Conservation (phyloP, 345 rosid genomes). For the Citrus trifoliata region DNA sequence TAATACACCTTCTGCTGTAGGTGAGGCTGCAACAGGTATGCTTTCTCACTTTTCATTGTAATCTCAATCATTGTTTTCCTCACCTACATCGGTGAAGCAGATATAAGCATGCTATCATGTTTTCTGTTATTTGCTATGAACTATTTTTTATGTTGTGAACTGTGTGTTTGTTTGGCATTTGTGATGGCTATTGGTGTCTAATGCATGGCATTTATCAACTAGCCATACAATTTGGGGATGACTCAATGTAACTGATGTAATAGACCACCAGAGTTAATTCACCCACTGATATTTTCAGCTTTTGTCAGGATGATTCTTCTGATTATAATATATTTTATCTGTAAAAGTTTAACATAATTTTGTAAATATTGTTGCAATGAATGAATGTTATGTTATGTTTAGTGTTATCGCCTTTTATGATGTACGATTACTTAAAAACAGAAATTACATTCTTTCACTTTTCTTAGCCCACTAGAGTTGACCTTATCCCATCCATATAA, state of each 20-base stretch:
- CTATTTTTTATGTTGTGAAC: neutral
- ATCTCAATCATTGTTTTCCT: neutral
- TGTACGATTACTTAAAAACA: neutral
- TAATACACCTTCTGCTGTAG: conserved; percentile 88
- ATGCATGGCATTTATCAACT: neutral
- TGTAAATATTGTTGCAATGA: neutral
- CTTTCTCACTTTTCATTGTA: neutral
- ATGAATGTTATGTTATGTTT: neutral
- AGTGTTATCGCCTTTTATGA: neutral
- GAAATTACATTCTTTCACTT: neutral
- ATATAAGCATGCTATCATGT: neutral
- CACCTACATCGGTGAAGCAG: neutral
- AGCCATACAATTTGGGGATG: neutral
- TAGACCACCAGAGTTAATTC: neutral
- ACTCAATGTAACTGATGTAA: neutral
- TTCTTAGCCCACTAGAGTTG: neutral
- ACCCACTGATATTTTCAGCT: neutral
- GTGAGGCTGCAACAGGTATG: conserved; percentile 80
- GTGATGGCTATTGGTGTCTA: neutral
- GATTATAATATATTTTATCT: neutral
- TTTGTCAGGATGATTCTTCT: neutral
- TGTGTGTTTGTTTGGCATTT: neutral
- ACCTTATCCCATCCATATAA: too few relatives aligned
- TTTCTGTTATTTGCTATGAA: neutral
- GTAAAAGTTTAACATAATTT: neutral